Base-by-base conservation (phyloP, 1,284 basidiomycete species). In the Gomphus bonarii region DNA sequence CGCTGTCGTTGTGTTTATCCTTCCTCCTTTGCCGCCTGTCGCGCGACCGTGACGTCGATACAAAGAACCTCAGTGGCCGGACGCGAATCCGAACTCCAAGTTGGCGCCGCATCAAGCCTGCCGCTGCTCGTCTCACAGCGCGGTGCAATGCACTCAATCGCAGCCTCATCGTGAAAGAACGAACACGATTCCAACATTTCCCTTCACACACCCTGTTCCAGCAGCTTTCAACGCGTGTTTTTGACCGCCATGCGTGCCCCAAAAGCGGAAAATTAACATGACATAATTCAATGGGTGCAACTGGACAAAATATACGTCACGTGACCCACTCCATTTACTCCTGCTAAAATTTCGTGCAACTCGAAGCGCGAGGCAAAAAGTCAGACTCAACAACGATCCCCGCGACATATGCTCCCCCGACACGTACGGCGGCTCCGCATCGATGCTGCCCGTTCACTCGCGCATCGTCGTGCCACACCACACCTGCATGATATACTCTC, bases 351-450 rank as follows among this genome's bases (percentile, higher is more conserved):
- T 48, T 55, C 44, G 20, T n/a, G 16, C 22, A 33, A 18, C 18
- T 46, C 42, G 12, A 25, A 25, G 25, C 25, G 25, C 2, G 25
- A 25, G 25, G 25, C 25, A 25, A 25, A 25, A 25, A 25, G 25
- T 25, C 25, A 25, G 25, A 4, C 25, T 25, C 4, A 25, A 25
- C 25, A 25, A 25, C 25, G 25, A 25, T 25, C 25, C 25, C 25
- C 25, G 25, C 25, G 25, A 25, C 25, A 40, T 22, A 52, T 52
- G 57, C 31, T 52, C 25, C 49, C 54, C 35, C 57, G 57, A 22
- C 50, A 58, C 35, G 25, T 53, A 22, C 50, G 43, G 18, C 50
- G 42, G 22, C 50, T 52, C 50, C 57, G 20, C 30, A n/a, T 56
- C 22, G 36, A 38, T 31, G 22, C 25, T 31, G 22, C 25, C 56